Conservation (phyloP, 1,284 basidiomycete species). For the Tilletia walkeri region DNA sequence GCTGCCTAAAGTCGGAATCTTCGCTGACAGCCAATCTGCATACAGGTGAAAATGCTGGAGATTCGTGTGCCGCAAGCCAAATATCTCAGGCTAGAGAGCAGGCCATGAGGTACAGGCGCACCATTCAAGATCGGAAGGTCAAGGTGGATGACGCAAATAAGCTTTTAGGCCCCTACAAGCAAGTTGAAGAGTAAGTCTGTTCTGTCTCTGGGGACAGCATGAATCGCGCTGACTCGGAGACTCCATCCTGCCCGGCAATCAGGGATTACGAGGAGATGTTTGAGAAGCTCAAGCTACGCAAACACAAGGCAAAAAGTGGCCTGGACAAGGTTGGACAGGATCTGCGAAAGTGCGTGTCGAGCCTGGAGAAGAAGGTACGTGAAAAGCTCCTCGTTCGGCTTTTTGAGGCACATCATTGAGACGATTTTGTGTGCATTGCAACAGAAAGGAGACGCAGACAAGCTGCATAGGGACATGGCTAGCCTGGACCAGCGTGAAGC, state of each 20-base stretch:
- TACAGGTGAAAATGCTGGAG: constrained; percentile 34
- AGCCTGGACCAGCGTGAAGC: constrained; percentile 15
- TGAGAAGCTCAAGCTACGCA: constrained; percentile 10
- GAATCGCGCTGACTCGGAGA: neutral
- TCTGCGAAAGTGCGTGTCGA: neutral
- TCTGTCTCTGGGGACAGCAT: neutral
- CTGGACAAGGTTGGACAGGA: neutral
- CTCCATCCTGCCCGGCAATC: neutral
- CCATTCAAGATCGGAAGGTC: neutral
- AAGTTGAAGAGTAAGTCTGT: neutral
- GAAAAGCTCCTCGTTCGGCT: neutral
- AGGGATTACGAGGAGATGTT: constrained; percentile 21
- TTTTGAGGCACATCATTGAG: neutral
- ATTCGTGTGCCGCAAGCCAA: constrained; percentile 43
- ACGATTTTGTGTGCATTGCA: neutral
- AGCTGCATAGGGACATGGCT: constrained; percentile 25
- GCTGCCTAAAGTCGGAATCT: neutral
- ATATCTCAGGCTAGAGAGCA: constrained; percentile 27
- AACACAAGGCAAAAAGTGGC: constrained; percentile 8
- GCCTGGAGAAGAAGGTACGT: constrained; percentile 13
- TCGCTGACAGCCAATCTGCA: neutral
- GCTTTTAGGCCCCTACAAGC: neutral
- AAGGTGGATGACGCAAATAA: neutral
- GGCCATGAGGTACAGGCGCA: neutral
- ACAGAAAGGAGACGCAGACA: constrained; percentile 26